Evolutionary conservation across 1,284 basidiomycete species (phyloP).

Genomic region (Ustilago curta): DNA sequence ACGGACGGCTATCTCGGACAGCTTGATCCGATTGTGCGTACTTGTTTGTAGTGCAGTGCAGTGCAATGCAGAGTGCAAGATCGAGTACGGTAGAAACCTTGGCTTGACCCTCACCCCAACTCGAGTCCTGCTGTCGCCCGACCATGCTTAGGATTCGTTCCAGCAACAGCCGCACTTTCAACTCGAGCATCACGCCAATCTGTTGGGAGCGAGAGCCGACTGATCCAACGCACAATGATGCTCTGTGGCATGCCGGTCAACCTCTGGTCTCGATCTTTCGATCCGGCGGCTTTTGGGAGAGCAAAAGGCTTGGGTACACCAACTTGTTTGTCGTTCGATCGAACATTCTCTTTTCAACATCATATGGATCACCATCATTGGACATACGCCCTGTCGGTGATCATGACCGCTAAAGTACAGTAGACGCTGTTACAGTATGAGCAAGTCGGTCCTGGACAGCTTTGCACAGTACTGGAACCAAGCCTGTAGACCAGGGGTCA

Average conservation of each 20-base stretch:
- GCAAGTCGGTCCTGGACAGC: no score
- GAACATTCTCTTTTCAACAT: slow-evolving; percentile 19
- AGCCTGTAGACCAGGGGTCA: no score
- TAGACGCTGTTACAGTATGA: background rate
- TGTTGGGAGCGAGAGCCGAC: background rate
- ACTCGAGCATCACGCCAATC: background rate
- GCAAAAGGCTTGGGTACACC: background rate
- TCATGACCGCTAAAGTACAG: background rate
- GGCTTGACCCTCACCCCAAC: background rate
- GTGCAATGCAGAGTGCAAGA: no score
- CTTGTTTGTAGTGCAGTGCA: no score
- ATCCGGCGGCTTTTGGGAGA: background rate
- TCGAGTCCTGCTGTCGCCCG: background rate
- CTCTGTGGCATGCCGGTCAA: slow-evolving; percentile 13
- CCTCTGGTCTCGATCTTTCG: background rate
- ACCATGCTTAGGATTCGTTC: background rate
- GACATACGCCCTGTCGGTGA: background rate
- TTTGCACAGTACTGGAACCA: no score
- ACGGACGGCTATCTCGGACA: no score
- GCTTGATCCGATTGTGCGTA: no score
- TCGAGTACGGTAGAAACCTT: no score
- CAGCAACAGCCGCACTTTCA: slow-evolving; percentile 5
- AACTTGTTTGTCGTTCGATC: slow-evolving; percentile 20
- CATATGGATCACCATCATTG: background rate
- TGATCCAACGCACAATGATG: slow-evolving; percentile 34